Evolutionary conservation across 805 yeast species (phyloP).

Genomic region (Zygosaccharomyces lentus): DNA sequence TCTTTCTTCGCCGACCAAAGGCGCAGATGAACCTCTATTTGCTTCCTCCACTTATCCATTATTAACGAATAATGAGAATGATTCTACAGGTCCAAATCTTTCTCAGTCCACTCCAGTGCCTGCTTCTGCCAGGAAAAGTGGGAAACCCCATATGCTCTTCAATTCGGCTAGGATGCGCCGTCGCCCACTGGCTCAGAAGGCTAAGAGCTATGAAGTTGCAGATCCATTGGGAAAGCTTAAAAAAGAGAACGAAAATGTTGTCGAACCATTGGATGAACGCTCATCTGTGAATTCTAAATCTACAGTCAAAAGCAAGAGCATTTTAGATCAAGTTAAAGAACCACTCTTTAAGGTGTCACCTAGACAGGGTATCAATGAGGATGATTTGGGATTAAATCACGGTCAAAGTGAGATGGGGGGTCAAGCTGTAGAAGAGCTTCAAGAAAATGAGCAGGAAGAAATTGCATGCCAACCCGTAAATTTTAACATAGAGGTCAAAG

Average conservation of each 20-base stretch:
- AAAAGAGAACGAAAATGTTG: slow-evolving; percentile 31
- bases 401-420: neutral
- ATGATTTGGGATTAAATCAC: slow-evolving; percentile 5
- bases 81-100: slow-evolving; percentile 14
- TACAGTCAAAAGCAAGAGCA: slow-evolving; percentile 11
- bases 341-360: slow-evolving; percentile 27
- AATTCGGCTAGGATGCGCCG: slow-evolving; percentile 47
- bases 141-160: slow-evolving; percentile 42
- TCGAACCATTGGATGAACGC: slow-evolving; percentile 29
- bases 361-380: slow-evolving; percentile 10
- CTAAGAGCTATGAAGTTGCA: slow-evolving; percentile 4
- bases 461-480: neutral
- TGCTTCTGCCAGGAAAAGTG: slow-evolving; percentile 37
- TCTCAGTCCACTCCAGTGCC: slow-evolving; percentile 8
- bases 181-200: slow-evolving; percentile 18
- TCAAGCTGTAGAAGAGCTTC: slow-evolving; percentile 6
- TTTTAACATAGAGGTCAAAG: slow-evolving; percentile 71
- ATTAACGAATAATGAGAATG: slow-evolving; percentile 12
- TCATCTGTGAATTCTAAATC: slow-evolving; percentile 1
- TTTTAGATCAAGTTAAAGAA: slow-evolving; percentile 23
- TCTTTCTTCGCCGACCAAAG: slow-evolving; percentile 22
- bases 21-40: slow-evolving; percentile 35
- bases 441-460: slow-evolving; percentile 10
- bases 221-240: slow-evolving; percentile 35
- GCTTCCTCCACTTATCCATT: slow-evolving; percentile 26